phyloP scores from a whole-genome alignment of 2,329 filamentous ascomycete species.

The Hymenoscyphus fructigenus region DNA sequence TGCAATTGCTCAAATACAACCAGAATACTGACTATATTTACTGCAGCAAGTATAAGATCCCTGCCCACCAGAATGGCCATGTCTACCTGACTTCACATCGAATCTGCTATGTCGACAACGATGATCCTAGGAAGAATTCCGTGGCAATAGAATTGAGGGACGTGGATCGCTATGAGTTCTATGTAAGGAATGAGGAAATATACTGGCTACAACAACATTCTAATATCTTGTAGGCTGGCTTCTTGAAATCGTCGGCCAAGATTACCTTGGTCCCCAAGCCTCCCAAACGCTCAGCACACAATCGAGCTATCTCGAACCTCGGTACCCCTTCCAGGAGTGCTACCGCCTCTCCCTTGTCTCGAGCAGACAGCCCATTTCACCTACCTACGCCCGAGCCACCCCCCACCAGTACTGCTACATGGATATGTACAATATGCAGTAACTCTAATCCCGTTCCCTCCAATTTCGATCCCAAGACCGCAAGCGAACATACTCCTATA shows the following conservation, averaged over 20 bases:
- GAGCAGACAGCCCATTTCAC: slow-evolving; percentile 45
- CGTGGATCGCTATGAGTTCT: slow-evolving; percentile 87
- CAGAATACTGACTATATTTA: neutral
- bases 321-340: slow-evolving; percentile 48
- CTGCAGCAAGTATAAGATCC: slow-evolving; percentile 86
- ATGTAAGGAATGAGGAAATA: slow-evolving; percentile 51
- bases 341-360: slow-evolving; percentile 47
- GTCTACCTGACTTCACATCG: slow-evolving; percentile 96
- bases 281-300: slow-evolving; percentile 61
- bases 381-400: slow-evolving; percentile 46
- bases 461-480: slow-evolving; percentile 85
- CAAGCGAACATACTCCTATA: slow-evolving; percentile 74
- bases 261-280: slow-evolving; percentile 86
- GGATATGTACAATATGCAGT: slow-evolving; percentile 95
- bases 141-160: slow-evolving; percentile 85
- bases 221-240: slow-evolving; percentile 64
- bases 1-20: neutral
- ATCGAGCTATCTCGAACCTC: slow-evolving; percentile 49
- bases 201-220: slow-evolving; percentile 10
- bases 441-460: slow-evolving; percentile 91
- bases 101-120: slow-evolving; percentile 89
- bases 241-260: slow-evolving; percentile 92
- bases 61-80: slow-evolving; percentile 91
- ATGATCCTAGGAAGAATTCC: slow-evolving; percentile 80
- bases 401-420: slow-evolving; percentile 67